Base-by-base conservation (phyloP, 768 basidiomycete genomes). In the Mycena rebaudengoi region DNA sequence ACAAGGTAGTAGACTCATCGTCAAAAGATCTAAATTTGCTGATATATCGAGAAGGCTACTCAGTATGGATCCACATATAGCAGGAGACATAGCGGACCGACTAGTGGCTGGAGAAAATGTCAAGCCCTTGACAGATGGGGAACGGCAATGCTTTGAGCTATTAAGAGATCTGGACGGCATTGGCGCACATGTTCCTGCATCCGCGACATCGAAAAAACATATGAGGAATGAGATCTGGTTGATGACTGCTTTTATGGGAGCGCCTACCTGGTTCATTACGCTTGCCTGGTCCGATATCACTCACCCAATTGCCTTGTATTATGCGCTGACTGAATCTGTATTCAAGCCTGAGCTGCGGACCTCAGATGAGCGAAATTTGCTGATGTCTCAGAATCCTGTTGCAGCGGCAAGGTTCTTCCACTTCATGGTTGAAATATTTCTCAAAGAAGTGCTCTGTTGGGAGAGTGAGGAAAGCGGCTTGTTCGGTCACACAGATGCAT, bases 201-300 rank as follows among this genome's bases (percentile, higher is more conserved):
- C 77, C 1, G 25, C 66, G 8, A 70, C 71, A 3, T 66, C 59
- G 8, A 77, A 75, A 53, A 74, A 77, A 37, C 58, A 75, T 45
- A 70, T 72, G 68, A 35, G 68, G n/a, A 74, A 71, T 67, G 76
- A 80, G 43, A 72, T 76, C 3, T 76, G 75, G 75, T 76, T 74
- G 7, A 30, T 74, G 1, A 68, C 73, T 30, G 53, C 62, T 18
- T 51, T 54, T 16, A 21, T 40, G 12, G 71, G 74, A n/a, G 73
- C 75, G 10, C 77, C 76, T 18, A 67, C 66, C 0, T 79, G 78
- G 77, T 79, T 73, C 64, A 70, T 79, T 0, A 80, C 78, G 12
- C 43, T 78, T 26, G 71, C 77, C 3, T 77, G 76, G 13, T 71
- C 70, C 16, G 76, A 57, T 16, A 14, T 21, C 1, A 2, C 5